Percentiles rank a stretch among this genome's conserved stretches.
Evolutionary conservation across 805 yeast species (phyloP).

Genomic region (Candida krabiensis): DNA sequence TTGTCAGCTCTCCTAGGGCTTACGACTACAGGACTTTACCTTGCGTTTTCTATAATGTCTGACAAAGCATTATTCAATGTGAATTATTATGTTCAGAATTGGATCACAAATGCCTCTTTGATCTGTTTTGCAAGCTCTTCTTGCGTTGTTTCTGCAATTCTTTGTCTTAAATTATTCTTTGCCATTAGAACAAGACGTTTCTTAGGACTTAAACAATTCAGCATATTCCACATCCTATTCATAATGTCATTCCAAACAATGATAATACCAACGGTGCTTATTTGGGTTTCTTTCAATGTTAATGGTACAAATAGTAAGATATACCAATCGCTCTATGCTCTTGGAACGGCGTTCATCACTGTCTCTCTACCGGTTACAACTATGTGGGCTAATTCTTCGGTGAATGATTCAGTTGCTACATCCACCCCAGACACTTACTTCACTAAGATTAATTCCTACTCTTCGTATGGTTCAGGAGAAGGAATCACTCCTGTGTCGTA

Average conservation of each 20-base stretch:
- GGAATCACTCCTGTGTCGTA: constrained; percentile 12
- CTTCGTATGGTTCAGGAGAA: constrained; percentile 14
- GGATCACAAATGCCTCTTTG: constrained; percentile 53
- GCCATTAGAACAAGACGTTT: constrained; percentile 74
- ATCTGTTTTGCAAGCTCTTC: constrained; percentile 72
- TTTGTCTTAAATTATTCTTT: constrained; percentile 60
- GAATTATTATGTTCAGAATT: constrained; percentile 24
- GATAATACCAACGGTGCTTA: constrained; percentile 71
- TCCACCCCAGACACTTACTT: constrained; percentile 33
- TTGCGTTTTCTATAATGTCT: constrained; percentile 49
- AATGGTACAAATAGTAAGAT: constrained; percentile 34
- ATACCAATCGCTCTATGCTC: constrained; percentile 43
- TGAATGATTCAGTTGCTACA: constrained; percentile 45
- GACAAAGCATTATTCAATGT: constrained; percentile 32
- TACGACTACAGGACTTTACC: constrained; percentile 58
- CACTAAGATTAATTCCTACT: constrained; percentile 15
- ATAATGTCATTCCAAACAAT: constrained; percentile 84
- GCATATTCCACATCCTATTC: constrained; percentile 73
- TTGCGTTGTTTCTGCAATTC: constrained; percentile 56
- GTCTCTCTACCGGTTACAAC: constrained; percentile 80
- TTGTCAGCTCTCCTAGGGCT: constrained; percentile 47
- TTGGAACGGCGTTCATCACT: constrained; percentile 63
- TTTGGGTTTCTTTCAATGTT: constrained; percentile 51
- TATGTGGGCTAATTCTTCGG: constrained; percentile 81
- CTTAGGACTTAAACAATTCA: constrained; percentile 81